These are phyloP conservation scores for Lasiosphaeriaceae sp. DNA, from an alignment of 495 filamentous ascomycete species.

Conservation along the genomic window DNA sequence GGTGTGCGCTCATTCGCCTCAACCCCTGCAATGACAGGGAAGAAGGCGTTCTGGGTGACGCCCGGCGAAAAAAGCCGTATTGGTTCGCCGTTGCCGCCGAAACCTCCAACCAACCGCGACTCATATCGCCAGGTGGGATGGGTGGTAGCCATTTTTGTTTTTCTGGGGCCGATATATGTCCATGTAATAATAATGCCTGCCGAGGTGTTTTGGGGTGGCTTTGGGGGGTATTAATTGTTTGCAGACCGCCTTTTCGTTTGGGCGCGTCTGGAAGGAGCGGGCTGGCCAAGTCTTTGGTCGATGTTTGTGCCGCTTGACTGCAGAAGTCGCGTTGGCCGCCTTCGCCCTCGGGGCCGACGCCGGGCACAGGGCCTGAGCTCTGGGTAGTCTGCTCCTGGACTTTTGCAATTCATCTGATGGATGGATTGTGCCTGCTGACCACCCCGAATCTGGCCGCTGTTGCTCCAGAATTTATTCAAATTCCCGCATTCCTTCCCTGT, in stretches of 20 bases:
- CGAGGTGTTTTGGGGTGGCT: background rate
- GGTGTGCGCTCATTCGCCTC: constrained; percentile 17
- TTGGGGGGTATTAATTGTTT: background rate
- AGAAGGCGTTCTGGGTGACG: background rate
- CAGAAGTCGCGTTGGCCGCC: constrained; percentile 5
- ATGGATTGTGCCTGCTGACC: background rate
- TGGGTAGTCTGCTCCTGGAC: too few relatives aligned
- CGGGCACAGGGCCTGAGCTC: too few relatives aligned
- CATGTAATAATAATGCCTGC: too few relatives aligned
- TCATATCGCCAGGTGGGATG: background rate
- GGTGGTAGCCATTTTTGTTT: background rate
- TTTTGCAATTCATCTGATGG: background rate
- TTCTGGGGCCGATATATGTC: background rate
- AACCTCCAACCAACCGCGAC: background rate
- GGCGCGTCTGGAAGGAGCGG: background rate
- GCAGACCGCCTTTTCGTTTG: constrained; percentile 14
- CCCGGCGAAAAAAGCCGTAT: background rate
- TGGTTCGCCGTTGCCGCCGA: background rate
- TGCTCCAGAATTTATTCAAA: background rate
- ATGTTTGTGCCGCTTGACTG: constrained; percentile 9
- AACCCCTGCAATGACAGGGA: constrained; percentile 1
- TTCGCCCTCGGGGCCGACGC: background rate
- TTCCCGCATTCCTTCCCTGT: background rate
- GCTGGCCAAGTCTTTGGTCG: background rate
- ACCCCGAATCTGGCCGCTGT: background rate